Evolutionary conservation across 163 green algal genomes (phyloP), one percentile per base, ranked within the genome.

Genomic region (Chlorella variabilis): DNA sequence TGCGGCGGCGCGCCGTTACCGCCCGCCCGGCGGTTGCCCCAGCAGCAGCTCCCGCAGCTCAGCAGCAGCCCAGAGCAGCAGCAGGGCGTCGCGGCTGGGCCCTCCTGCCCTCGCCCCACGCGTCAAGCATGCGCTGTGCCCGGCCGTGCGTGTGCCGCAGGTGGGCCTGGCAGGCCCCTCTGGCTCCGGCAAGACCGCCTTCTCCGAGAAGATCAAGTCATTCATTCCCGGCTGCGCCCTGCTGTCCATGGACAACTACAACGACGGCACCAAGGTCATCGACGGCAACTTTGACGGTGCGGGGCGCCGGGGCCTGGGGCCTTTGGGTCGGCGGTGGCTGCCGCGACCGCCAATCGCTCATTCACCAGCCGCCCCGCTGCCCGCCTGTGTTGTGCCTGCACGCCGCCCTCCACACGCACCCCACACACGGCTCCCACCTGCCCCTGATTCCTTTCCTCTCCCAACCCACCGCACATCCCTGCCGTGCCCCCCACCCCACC

Each of bases 171-270:
- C 93, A 3, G 96, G 96, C 5, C 93, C 96, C 9, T 97, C 91
- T 34, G 96, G 96, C 3, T 94, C 91, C 20, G 96, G 96, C 73
- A 99, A 99, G 87, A 98, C 96, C 4, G 94, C 96, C 0, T 99
- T 99, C 83, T 95, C 91, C n/a, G 88, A 95, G 51, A 97, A 97
- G 81, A 85, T 99, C 17, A 86, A 91, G 59, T 86, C 80, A 66
- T 95, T 99, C 77, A 96, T 99, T 76, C 95, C 94, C 21, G 93
- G 94, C 42, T 91, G 93, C 69, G 86, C 89, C 0, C 61, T 98
- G 8, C 91, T 99, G 49, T 95, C 88, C 62, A 98, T 99, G 97
- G 97, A 99, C 85, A 99, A 96, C 82, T 99, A 99, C 93, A 99
- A 99, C 84, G 96, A 99, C 84, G 94, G 90, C 34, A 94, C 77